Evolutionary conservation across 148 eudicot species (phyloP), one percentile per base, ranked within the genome.

Genomic region (Cornus controversa): DNA sequence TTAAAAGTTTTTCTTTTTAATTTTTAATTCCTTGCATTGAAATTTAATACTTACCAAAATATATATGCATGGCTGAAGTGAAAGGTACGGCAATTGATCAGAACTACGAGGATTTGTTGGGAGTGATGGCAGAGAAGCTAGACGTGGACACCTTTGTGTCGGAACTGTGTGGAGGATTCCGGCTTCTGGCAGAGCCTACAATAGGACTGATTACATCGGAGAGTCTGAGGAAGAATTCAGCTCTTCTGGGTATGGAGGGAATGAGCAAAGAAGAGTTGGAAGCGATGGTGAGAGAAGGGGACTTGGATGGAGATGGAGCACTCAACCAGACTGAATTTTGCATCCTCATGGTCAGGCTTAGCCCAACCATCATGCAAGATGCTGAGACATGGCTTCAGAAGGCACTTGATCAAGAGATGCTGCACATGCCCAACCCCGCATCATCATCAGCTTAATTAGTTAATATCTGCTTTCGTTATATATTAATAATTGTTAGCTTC

Each of bases 281-380:
- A 53, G 89, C 79, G 20, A 88, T 88, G 91, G 89, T 88, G 23
- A 75, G 42, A 77, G 87, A 82, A 81, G 84, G 88, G 1, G 82
- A 84, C 65, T 81, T 83, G 1, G 85, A 82, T 16, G 81, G 84
- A 20, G 85, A 85, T 74, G 86, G 82, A 22, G 75, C 73, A 11
- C 84, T 86, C 14, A 89, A 84, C 23, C 84, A 82, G 81, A 88
- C 81, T 13, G 97, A 93, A 69, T 84, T 90, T 78, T 86, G 90
- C 58, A 72, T 87, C 47, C 82, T 90, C 5, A 91, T 88, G 91
- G 87, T 88, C 36, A 82, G 91, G 77, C 87, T 88, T 15, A 88
- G 91, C 73, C 91, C 91, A 0, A 87, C 78, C 45, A 88, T 88
- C 87, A 88, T 88, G 89, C 64, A 82, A 34, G 89, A 88, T 67